These are phyloP conservation scores for Gymnopilus dilepis DNA, from an alignment of 768 basidiomycete species.

Conservation along the genomic window DNA sequence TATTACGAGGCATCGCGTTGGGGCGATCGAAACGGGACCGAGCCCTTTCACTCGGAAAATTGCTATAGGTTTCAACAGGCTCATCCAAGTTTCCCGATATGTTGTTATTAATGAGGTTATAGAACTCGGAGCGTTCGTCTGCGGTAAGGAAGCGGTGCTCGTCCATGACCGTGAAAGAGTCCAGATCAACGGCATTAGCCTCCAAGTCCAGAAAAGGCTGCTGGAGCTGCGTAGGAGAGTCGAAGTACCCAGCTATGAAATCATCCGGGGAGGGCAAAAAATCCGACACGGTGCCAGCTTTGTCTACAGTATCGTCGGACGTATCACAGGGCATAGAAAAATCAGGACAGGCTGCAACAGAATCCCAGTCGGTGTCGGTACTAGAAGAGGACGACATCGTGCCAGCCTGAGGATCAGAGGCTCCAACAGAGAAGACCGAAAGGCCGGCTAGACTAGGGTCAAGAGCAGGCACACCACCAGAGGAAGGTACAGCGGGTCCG, in stretches of 20 bases:
- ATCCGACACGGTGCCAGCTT: slow-evolving; percentile 22
- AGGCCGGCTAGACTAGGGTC: slow-evolving; percentile 12
- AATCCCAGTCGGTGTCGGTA: slow-evolving; percentile 31
- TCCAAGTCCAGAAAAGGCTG: slow-evolving; percentile 23
- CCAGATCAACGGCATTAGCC: slow-evolving; percentile 15
- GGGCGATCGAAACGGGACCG: slow-evolving; percentile 54
- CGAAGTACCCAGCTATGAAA: slow-evolving; percentile 27
- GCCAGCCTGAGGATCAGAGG: slow-evolving; percentile 21
- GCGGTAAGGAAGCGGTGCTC: slow-evolving; percentile 42
- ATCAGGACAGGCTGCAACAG: slow-evolving; percentile 29
- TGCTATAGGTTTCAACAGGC: slow-evolving; percentile 55
- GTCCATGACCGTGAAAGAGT: slow-evolving; percentile 27
- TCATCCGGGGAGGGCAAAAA: slow-evolving; percentile 29
- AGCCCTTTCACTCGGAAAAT: slow-evolving; percentile 54
- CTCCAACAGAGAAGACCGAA: slow-evolving; percentile 20
- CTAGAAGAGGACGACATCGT: slow-evolving; percentile 23
- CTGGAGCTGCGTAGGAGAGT: slow-evolving; percentile 20
- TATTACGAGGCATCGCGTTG: slow-evolving; percentile 16
- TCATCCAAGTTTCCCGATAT: slow-evolving; percentile 57
- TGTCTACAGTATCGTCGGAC: slow-evolving; percentile 22
- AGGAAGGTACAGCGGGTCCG: slow-evolving; percentile 1
- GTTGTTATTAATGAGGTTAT: slow-evolving; percentile 53
- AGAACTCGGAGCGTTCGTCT: slow-evolving; percentile 55
- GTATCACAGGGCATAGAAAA: slow-evolving; percentile 30
- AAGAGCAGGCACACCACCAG: not conserved